phyloP scores from a whole-genome alignment of 164 flowering plant genomes.

The Houttuynia cordata region DNA sequence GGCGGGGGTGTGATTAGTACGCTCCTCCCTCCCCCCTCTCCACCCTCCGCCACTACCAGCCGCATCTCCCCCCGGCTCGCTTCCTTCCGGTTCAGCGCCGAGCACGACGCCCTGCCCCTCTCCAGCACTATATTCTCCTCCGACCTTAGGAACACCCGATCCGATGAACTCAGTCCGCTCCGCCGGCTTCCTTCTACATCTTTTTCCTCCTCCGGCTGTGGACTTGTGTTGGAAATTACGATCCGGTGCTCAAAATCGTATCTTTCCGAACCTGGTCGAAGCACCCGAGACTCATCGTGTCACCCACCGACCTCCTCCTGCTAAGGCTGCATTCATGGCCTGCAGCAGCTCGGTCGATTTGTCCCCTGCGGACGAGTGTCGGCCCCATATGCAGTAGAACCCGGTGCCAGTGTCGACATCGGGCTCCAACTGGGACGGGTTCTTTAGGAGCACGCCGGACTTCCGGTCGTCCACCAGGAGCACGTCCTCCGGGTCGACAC shows the following conservation, averaged over 20 bases:
- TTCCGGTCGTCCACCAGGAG: constrained; percentile 28
- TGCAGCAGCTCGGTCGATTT: constrained; percentile 14
- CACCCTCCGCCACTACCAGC: not conserved
- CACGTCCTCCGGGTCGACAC: constrained; percentile 85
- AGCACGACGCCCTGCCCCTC: constrained; percentile 13
- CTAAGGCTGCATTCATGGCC: not conserved
- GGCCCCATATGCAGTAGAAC: constrained; percentile 28
- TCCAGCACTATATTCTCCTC: constrained; percentile 55
- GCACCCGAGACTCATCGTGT: constrained; percentile 26
- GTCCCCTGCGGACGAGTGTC: constrained; percentile 77
- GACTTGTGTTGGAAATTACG: constrained; percentile 22
- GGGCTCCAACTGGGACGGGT: not conserved
- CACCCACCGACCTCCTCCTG: constrained; percentile 29
- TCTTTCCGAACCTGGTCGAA: constrained; percentile 48
- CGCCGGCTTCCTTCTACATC: constrained; percentile 15
- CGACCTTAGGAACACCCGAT: constrained; percentile 48
- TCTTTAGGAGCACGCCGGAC: not conserved
- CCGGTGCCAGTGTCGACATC: not conserved
- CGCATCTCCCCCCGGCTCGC: constrained; percentile 2
- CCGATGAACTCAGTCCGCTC: constrained; percentile 77
- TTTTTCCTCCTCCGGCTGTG: constrained; percentile 2
- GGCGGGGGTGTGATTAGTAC: no score
- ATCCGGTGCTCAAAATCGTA: constrained; percentile 59
- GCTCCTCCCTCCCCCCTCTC: constrained; percentile 30
- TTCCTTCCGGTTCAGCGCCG: constrained; percentile 4